Conservation (phyloP, 495 filamentous ascomycete species). For the Xylona heveae region DNA sequence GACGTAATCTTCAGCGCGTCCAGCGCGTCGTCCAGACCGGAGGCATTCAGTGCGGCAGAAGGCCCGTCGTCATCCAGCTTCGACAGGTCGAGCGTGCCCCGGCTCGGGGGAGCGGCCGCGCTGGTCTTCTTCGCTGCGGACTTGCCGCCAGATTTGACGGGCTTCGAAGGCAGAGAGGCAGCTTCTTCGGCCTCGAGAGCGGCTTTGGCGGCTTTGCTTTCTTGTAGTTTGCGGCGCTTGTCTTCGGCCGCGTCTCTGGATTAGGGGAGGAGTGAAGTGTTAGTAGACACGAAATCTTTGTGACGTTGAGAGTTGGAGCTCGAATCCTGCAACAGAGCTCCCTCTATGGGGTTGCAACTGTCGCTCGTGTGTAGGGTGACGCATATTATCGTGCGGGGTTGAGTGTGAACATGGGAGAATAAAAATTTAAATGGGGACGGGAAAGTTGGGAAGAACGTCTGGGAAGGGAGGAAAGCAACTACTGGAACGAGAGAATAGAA, state of each 20-base stretch:
- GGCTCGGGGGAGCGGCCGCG: constrained; percentile 16
- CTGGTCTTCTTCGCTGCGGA: constrained; percentile 33
- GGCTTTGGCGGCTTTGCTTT: constrained; percentile 64
- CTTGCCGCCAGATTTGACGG: constrained; percentile 32
- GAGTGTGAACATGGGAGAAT: constrained; percentile 2
- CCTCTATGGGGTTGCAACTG: no score
- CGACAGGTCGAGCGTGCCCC: constrained; percentile 40
- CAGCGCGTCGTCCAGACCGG: constrained; percentile 78
- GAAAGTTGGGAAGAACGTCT: constrained; percentile 1
- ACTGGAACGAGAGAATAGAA: constrained; percentile 5
- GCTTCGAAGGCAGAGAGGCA: constrained; percentile 30
- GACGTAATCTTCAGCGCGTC: constrained; percentile 54
- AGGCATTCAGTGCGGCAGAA: constrained; percentile 40
- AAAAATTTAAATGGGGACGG: neutral
- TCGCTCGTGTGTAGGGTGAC: neutral
- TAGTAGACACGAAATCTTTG: neutral
- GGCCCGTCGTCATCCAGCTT: constrained; percentile 35
- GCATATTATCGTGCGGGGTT: neutral
- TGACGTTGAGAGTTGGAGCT: no score
- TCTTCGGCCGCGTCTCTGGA: constrained; percentile 19
- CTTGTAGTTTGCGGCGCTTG: constrained; percentile 68
- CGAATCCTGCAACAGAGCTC: no score
- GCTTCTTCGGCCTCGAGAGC: constrained; percentile 78
- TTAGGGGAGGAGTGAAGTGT: neutral
- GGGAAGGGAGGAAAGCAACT: neutral